phyloP scores from a whole-genome alignment of 2,329 filamentous ascomycete species.

The Cladosporium sp. region DNA sequence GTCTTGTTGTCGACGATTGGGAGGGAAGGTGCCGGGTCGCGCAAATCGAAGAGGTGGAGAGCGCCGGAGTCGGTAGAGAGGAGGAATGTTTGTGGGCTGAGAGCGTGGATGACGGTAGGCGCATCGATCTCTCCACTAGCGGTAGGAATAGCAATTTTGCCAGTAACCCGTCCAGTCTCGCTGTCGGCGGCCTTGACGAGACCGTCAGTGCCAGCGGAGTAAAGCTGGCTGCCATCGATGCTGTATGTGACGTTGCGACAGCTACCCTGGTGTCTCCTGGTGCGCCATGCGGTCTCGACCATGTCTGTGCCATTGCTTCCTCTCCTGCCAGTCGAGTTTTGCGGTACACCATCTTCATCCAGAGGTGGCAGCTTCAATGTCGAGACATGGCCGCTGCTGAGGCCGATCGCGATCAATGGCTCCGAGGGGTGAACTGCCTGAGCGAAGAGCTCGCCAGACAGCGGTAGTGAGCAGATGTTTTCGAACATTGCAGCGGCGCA shows the following conservation, averaged over 20 bases:
- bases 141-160: constrained; percentile 72
- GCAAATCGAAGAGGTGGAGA: constrained; percentile 84
- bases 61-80: constrained; percentile 88
- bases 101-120: constrained; percentile 78
- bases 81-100: constrained; percentile 85
- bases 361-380: constrained; percentile 70
- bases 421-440: constrained; percentile 83
- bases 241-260: constrained; percentile 81
- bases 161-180: constrained; percentile 67
- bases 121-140: constrained; percentile 60
- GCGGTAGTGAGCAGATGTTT: constrained; percentile 85
- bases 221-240: constrained; percentile 71
- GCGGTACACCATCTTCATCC: constrained; percentile 50
- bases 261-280: constrained; percentile 88
- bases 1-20: constrained; percentile 33
- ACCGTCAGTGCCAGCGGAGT: constrained; percentile 63
- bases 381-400: constrained; percentile 83
- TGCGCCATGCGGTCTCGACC: constrained; percentile 84
- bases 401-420: constrained; percentile 81
- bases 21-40: constrained; percentile 53
- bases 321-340: constrained; percentile 35
- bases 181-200: constrained; percentile 63
- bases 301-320: constrained; percentile 67
- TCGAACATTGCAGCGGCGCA: constrained; percentile 68
- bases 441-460: constrained; percentile 82